These are phyloP conservation scores for Penicillium malachiteum DNA, from an alignment of 495 filamentous ascomycete species.

Conservation along the genomic window DNA sequence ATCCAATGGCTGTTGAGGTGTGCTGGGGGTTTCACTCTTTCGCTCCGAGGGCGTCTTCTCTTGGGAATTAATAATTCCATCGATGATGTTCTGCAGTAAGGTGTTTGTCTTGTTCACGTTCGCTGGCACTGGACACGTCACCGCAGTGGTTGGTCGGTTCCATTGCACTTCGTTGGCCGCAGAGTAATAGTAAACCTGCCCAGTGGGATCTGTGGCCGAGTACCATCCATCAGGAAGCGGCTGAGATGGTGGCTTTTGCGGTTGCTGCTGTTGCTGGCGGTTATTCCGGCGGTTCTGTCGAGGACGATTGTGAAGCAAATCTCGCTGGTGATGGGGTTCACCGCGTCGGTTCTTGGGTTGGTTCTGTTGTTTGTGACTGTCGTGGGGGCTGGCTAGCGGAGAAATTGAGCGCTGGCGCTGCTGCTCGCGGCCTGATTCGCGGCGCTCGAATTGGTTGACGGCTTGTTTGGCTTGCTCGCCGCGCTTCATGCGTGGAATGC, in stretches of 20 bases:
- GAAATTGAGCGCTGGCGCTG: conserved; percentile 51
- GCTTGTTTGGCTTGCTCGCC: conserved; percentile 51
- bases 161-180: conserved; percentile 73
- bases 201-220: conserved; percentile 59
- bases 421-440: conserved; percentile 63
- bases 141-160: conserved; percentile 68
- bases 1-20: conserved; percentile 49
- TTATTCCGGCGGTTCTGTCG: conserved; percentile 47
- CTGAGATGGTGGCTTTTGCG: conserved; percentile 37
- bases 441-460: conserved; percentile 65
- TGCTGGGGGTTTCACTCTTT: conserved; percentile 48
- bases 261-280: conserved; percentile 21
- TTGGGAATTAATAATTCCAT: conserved; percentile 71
- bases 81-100: conserved; percentile 79
- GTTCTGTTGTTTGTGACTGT: conserved; percentile 26
- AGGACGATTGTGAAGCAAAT: conserved; percentile 47
- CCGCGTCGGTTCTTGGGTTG: conserved; percentile 54
- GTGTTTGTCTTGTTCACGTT: conserved; percentile 64
- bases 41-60: conserved; percentile 62
- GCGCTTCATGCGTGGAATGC: conserved; percentile 82
- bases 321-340: conserved; percentile 52
- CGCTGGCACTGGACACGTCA: conserved; percentile 57
- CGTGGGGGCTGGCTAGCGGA: conserved; percentile 51
- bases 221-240: conserved; percentile 81
- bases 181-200: conserved; percentile 79